These are phyloP conservation scores for Conidiobolus incongruus DNA, from an alignment of 371 early-diverging fungal species.

Conservation along the genomic window DNA sequence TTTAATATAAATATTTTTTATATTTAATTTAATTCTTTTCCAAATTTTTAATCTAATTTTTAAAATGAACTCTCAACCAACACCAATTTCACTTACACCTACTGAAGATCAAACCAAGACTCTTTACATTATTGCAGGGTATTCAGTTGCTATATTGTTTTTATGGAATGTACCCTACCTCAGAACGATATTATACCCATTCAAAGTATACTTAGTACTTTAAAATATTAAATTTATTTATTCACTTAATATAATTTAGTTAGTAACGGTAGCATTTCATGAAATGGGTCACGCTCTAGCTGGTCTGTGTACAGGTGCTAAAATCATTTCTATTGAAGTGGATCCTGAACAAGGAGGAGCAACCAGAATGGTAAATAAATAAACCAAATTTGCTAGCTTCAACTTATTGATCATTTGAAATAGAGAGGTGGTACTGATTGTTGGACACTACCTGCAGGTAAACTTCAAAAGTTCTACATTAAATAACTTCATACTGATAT, in stretches of 20 bases:
- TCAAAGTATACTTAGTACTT: constrained; percentile 29
- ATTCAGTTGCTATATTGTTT: constrained; percentile 38
- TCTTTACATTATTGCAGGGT: constrained; percentile 43
- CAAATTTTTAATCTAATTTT: too few relatives aligned
- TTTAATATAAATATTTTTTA: too few relatives aligned
- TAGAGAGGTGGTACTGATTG: constrained; percentile 45
- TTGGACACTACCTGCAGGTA: constrained; percentile 46
- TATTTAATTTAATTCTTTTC: too few relatives aligned
- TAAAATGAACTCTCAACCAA: too few relatives aligned
- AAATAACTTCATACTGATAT: background rate
- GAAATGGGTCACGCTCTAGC: constrained; percentile 64
- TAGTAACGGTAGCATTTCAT: constrained; percentile 60
- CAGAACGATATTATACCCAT: constrained; percentile 68
- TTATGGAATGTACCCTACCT: constrained; percentile 74
- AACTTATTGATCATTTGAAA: constrained; percentile 7
- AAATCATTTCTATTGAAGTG: constrained; percentile 72
- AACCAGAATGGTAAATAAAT: constrained; percentile 48
- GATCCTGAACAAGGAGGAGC: constrained; percentile 87
- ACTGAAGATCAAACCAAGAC: constrained; percentile 36
- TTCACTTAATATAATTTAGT: constrained; percentile 10
- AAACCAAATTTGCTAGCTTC: constrained; percentile 16
- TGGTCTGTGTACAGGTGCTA: constrained; percentile 67
- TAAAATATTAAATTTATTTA: background rate
- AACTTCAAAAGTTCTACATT: background rate
- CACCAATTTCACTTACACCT: constrained; percentile 19